Conservation (phyloP, 208 protist species). For the Leishmania guyanensis region DNA sequence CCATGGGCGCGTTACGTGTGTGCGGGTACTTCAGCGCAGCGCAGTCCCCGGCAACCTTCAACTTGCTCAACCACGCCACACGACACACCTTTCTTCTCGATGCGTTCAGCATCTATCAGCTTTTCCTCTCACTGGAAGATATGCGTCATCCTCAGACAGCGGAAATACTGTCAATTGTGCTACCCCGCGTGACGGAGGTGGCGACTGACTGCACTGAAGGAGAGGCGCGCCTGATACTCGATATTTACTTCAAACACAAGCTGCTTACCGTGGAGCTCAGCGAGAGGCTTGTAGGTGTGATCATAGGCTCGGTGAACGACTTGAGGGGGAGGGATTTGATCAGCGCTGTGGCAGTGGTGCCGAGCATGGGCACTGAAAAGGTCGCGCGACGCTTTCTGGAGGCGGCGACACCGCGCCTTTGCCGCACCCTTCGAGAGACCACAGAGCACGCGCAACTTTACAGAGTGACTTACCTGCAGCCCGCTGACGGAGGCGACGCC, state of each 20-base stretch:
- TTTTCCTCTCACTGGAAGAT: conserved; percentile 39
- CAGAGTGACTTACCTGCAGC: conserved; percentile 5
- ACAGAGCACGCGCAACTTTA: conserved; percentile 20
- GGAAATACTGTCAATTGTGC: conserved; percentile 60
- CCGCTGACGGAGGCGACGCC: neutral
- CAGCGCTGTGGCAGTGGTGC: conserved; percentile 17
- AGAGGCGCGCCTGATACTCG: conserved; percentile 52
- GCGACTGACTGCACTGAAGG: conserved; percentile 45
- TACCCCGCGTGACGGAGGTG: conserved; percentile 61
- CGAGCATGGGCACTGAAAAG: conserved; percentile 5
- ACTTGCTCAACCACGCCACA: conserved; percentile 76
- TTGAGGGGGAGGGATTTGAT: conserved; percentile 31
- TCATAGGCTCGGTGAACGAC: conserved; percentile 37
- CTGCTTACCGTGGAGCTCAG: conserved; percentile 38
- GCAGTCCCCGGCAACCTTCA: conserved; percentile 51
- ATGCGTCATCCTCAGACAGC: conserved; percentile 59
- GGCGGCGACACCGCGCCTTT: conserved; percentile 40
- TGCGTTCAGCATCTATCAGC: conserved; percentile 45
- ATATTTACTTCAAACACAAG: conserved; percentile 30
- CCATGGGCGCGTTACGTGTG: conserved; percentile 52
- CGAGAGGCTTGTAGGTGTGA: conserved; percentile 29
- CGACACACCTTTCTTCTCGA: conserved; percentile 78
- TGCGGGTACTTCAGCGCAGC: conserved; percentile 66
- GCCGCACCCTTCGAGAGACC: conserved; percentile 36
- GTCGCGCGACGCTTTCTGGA: conserved; percentile 34